Base-by-base conservation (phyloP, 768 basidiomycete genomes). In the Suillus weaverae region DNA sequence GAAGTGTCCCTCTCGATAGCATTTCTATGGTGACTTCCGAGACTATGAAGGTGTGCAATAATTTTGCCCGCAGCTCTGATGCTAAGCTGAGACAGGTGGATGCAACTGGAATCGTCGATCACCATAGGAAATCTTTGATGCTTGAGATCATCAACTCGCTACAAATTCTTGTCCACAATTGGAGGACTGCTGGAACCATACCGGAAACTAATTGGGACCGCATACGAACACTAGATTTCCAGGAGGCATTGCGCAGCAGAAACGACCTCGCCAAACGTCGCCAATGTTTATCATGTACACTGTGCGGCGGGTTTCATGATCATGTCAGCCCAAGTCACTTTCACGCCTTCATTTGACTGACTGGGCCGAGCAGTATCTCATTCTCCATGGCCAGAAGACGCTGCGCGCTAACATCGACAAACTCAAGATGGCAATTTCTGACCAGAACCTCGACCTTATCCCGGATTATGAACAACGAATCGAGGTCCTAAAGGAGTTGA, bases 401-500 rank as follows among this genome's bases (percentile, higher is more conserved):
- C 77, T 99, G 59, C 84, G 86, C 66, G 83, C 85, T 41, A 90
- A 88, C 69, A 90, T 99, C 64, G 87, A 87, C 2, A 78, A 82
- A 39, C 82, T 99, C 62, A 95, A 92, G 71, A 81, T 91, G 48
- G 89, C 90, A 2, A 87, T 99, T 35, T 98, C 96, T 5, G 97
- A 98, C 72, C 95, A 99, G 74, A 99, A 99, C 73, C 80, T 99
- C 64, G 97, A 97, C 72, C 85, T 99, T 20, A 85, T 99, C 39
- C 97, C 97, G 7, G 97, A 99, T 74, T 99, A 99, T 76, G 94
- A 99, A 74, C 94, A 96, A 72, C 84, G 97, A 33, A 89, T 99
- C 39, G 89, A 86, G 46, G 97, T 99, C 4, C 82, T 99, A 50
- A 89, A 95, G 71, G 92, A 92, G 53, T 84, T 99, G 30, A 89